phyloP scores from a whole-genome alignment of 2,329 filamentous ascomycete genomes.

The Ophiocordyceps camponoti-floridani region DNA sequence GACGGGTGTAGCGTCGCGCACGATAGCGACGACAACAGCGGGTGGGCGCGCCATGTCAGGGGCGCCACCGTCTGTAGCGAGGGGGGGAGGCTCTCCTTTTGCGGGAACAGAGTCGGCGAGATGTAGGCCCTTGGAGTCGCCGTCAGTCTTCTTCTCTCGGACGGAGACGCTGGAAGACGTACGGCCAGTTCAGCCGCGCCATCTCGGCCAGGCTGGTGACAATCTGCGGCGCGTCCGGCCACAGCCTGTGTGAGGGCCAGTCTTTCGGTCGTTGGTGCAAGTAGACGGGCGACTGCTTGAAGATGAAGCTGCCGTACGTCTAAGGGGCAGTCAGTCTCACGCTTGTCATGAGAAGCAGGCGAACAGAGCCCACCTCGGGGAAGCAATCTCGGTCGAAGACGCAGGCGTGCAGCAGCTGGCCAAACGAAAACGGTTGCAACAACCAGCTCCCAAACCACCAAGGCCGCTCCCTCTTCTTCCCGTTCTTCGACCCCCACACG shows the following conservation, averaged over 20 bases:
- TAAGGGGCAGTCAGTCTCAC: not conserved
- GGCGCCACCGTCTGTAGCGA: conserved; percentile 53
- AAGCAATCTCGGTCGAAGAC: conserved; percentile 63
- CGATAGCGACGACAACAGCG: conserved; percentile 66
- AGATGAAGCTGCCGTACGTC: conserved; percentile 27
- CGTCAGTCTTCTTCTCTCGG: not conserved
- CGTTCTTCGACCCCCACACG: conserved; percentile 41
- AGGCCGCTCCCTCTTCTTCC: conserved; percentile 42
- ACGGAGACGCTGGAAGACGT: conserved; percentile 17
- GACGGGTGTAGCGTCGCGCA: conserved; percentile 80
- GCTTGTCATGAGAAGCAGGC: not conserved
- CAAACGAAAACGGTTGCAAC: conserved; percentile 57
- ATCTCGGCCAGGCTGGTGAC: conserved; percentile 70
- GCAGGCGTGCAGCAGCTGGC: conserved; percentile 59
- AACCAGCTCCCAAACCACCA: conserved; percentile 79
- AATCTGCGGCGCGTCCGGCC: conserved; percentile 61
- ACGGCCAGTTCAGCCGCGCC: conserved; percentile 70
- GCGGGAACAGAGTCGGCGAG: conserved; percentile 74
- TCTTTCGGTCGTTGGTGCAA: conserved; percentile 53
- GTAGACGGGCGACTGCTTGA: conserved; percentile 63
- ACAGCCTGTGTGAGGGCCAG: conserved; percentile 47
- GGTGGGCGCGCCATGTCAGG: conserved; percentile 70
- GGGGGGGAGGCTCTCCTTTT: conserved; percentile 45
- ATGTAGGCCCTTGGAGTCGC: conserved; percentile 42
- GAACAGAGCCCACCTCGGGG: conserved; percentile 30